phyloP scores from a whole-genome alignment of 148 eudicot species.

The Rhododendron ovatum region DNA sequence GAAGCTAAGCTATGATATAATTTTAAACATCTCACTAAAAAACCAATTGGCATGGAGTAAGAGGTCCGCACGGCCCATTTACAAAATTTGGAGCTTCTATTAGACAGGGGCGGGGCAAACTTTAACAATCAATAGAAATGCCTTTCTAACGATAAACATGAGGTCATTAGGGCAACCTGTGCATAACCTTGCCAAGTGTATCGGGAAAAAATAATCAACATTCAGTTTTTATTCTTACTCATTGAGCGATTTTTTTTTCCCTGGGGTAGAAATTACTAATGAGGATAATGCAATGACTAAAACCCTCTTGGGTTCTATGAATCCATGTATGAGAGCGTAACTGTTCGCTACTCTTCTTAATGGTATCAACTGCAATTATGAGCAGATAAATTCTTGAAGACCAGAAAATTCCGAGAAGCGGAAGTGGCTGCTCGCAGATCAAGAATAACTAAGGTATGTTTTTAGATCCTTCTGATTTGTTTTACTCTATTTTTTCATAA shows the following conservation, averaged over 20 bases:
- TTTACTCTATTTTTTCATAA: background rate
- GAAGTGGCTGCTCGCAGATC: conserved; percentile 73
- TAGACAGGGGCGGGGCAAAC: background rate
- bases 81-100: background rate
- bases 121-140: background rate
- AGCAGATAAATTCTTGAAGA: conserved; percentile 71
- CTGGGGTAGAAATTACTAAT: background rate
- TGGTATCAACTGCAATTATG: background rate
- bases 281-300: background rate
- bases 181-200: background rate
- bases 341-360: background rate
- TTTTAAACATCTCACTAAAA: background rate
- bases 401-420: conserved; percentile 70
- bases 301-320: background rate
- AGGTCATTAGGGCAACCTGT: background rate
- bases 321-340: background rate
- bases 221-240: background rate
- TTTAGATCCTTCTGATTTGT: background rate
- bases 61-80: background rate
- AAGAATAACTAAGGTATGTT: conserved; percentile 51
- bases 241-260: background rate
- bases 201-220: background rate
- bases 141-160: background rate
- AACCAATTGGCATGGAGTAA: background rate
- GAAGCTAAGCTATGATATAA: background rate